Evolutionary conservation across 495 filamentous ascomycete genomes (phyloP).

Genomic region (Xylaria scruposa): DNA sequence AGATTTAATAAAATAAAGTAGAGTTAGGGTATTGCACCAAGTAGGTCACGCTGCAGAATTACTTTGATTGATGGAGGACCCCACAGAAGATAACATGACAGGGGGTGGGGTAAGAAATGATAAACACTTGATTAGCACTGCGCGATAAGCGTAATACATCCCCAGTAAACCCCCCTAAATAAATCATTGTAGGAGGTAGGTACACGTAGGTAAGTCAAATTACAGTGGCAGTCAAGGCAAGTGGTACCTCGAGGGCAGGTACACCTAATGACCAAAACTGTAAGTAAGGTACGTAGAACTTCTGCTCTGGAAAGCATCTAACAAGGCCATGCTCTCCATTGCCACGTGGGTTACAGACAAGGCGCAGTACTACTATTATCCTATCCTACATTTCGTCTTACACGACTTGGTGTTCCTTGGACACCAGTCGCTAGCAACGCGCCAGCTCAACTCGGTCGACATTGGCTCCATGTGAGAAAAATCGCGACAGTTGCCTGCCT

Average conservation of each 20-base stretch:
- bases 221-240: neutral
- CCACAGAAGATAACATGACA: neutral
- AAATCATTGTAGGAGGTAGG: too few relatives aligned
- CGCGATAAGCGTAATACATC: neutral
- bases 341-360: constrained; percentile 18
- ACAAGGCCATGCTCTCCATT: neutral
- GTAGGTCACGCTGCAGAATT: neutral
- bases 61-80: neutral
- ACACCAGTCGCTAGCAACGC: neutral
- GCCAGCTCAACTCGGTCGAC: constrained; percentile 15
- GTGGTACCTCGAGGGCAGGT: neutral
- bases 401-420: neutral
- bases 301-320: neutral
- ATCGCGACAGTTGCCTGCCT: constrained; percentile 32
- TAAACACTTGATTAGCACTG: neutral
- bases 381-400: neutral
- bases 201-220: neutral
- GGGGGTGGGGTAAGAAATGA: neutral
- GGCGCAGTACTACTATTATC: neutral
- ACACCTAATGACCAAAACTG: neutral
- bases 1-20: constrained; percentile 1
- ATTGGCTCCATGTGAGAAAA: constrained; percentile 41
- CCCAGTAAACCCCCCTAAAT: too few relatives aligned
- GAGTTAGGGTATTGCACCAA: neutral
- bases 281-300: neutral